Conservation (phyloP, 768 basidiomycete species). For the Pholiota conissans region DNA sequence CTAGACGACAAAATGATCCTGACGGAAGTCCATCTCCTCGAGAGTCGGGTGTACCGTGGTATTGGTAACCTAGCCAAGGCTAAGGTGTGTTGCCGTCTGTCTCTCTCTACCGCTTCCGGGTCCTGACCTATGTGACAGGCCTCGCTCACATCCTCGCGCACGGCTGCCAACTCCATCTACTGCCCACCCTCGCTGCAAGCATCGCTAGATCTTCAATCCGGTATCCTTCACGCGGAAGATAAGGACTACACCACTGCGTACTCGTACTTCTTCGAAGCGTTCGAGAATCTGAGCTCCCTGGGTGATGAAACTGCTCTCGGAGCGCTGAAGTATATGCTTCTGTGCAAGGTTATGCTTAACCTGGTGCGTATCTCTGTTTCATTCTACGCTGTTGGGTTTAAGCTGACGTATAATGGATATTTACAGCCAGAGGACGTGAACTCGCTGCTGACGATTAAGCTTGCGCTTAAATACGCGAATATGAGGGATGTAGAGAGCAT, state of each 20-base stretch:
- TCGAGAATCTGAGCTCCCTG: slow-evolving; percentile 82
- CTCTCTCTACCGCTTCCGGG: no score
- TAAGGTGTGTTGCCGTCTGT: slow-evolving; percentile 59
- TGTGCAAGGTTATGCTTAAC: slow-evolving; percentile 98
- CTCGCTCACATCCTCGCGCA: slow-evolving; percentile 85
- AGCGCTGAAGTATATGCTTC: slow-evolving; percentile 95
- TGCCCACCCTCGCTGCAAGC: slow-evolving; percentile 55
- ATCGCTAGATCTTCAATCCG: slow-evolving; percentile 51
- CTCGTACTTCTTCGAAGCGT: slow-evolving; percentile 96
- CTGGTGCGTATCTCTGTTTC: slow-evolving; percentile 77
- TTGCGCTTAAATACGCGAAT: slow-evolving; percentile 85
- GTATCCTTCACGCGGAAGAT: slow-evolving; percentile 93
- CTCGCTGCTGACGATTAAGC: slow-evolving; percentile 81
- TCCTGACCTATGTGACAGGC: no score
- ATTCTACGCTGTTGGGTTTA: no score
- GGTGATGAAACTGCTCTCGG: slow-evolving; percentile 75
- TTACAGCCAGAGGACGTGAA: slow-evolving; percentile 90
- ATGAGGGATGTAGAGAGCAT: slow-evolving; percentile 91
- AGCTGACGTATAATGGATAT: neutral
- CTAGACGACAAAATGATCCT: slow-evolving; percentile 98
- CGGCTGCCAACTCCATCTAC: slow-evolving; percentile 95
- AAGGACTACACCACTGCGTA: slow-evolving; percentile 98
- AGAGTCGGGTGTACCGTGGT: slow-evolving; percentile 88
- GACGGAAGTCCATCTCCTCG: slow-evolving; percentile 94
- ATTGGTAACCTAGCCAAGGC: slow-evolving; percentile 88